Evolutionary conservation across 2,329 filamentous ascomycete genomes (phyloP).

Genomic region (Leptographium wingfieldii): DNA sequence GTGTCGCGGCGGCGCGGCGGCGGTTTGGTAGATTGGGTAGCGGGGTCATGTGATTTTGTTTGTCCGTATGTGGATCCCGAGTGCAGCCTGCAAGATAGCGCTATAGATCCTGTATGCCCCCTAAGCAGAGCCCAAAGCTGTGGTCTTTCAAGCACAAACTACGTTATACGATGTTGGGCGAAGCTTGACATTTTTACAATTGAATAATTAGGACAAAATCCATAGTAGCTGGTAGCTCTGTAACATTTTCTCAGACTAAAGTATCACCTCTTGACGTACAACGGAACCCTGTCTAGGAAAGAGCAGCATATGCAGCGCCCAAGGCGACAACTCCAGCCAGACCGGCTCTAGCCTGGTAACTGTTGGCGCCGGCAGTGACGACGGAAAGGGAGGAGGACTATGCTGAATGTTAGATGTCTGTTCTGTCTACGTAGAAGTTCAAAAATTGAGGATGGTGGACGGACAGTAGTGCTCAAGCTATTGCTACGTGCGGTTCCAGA

Average conservation of each 20-base stretch:
- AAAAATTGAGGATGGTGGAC: background rate
- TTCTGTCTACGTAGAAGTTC: background rate
- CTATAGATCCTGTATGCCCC: background rate
- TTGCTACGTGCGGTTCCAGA: background rate
- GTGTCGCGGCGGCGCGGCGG: background rate
- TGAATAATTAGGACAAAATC: no score
- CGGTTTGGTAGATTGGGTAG: background rate
- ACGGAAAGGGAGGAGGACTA: slow-evolving; percentile 3
- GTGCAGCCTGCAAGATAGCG: background rate
- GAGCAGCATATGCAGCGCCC: slow-evolving; percentile 8
- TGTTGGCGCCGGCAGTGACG: slow-evolving; percentile 10
- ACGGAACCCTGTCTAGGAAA: background rate
- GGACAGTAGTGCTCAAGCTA: background rate
- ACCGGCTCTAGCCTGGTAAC: slow-evolving; percentile 2
- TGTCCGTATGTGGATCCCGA: background rate
- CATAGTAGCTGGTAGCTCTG: no score
- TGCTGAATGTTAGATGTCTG: background rate
- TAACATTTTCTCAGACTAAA: no score
- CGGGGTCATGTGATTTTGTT: background rate
- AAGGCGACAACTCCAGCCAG: slow-evolving; percentile 7
- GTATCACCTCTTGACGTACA: no score
- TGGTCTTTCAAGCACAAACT: no score
- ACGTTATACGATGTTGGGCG: no score
- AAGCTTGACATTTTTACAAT: no score
- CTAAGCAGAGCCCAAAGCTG: no score